A percentile compares a stretch with the other conserved stretches of the same genome.
These are phyloP conservation scores for Fusarium anguioides DNA, from an alignment of 2,329 filamentous ascomycete genomes.

Conservation along the genomic window DNA sequence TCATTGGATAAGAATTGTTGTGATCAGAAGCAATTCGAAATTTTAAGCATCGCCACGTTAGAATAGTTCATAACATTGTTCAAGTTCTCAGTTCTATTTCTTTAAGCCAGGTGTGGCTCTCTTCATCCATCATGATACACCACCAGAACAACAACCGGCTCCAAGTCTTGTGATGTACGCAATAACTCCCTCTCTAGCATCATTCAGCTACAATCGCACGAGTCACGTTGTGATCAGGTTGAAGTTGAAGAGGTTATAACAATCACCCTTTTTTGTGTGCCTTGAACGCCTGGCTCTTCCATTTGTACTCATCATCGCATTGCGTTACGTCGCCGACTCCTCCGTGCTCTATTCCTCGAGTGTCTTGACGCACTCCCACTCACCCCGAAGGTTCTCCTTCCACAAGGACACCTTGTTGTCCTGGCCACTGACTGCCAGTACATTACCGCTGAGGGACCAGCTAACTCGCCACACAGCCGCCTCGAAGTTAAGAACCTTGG, in stretches of 20 bases:
- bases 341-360: conserved; percentile 86
- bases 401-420: conserved; percentile 98
- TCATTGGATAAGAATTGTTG: not conserved
- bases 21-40: not conserved
- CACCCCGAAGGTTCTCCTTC: conserved; percentile 97
- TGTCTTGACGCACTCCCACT: conserved; percentile 97
- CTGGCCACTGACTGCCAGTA: conserved; percentile 89
- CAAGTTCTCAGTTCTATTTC: conserved; percentile 21
- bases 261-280: conserved; percentile 46
- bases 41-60: not conserved
- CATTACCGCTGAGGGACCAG: conserved; percentile 97
- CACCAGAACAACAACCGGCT: not conserved
- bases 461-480: conserved; percentile 94
- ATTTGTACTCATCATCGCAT: conserved; percentile 75
- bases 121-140: not conserved
- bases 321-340: not conserved
- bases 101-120: not conserved
- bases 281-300: conserved; percentile 52
- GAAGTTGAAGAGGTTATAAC: conserved; percentile 40
- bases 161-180: not conserved
- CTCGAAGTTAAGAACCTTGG: conserved; percentile 88
- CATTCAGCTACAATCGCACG: conserved; percentile 2
- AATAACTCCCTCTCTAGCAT: conserved; percentile 1
- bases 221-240: conserved; percentile 27
- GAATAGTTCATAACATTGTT: conserved; percentile 13